phyloP scores from a whole-genome alignment of 2,329 filamentous ascomycete genomes.

The Endocalyx cinctus region DNA sequence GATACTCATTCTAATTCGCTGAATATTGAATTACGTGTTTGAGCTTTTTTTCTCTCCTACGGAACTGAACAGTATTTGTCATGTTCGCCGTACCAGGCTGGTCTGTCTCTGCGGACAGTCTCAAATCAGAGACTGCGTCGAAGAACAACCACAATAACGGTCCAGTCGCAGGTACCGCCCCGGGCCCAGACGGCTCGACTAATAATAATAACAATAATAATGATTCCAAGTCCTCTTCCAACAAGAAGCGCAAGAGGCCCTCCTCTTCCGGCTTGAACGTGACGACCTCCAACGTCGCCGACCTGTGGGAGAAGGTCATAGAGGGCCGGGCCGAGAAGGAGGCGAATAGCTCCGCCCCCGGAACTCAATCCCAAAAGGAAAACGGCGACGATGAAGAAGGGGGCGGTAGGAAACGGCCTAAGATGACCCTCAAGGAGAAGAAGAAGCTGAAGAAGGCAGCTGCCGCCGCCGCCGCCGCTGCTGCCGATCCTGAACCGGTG shows the following conservation, averaged over 20 bases:
- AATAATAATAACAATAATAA: too few species aligned
- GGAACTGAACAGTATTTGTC: too few species aligned
- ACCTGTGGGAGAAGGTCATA: constrained; percentile 75
- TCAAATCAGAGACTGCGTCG: constrained; percentile 61
- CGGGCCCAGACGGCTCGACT: background rate
- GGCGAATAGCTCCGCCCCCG: constrained; percentile 14
- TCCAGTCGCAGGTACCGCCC: too few species aligned
- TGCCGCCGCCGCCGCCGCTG: background rate
- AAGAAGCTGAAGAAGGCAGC: constrained; percentile 21
- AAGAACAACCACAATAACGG: constrained; percentile 28
- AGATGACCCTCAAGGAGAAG: constrained; percentile 22
- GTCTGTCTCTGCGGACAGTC: constrained; percentile 68
- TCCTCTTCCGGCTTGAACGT: constrained; percentile 42
- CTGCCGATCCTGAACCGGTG: too few species aligned
- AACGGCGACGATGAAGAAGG: constrained; percentile 12
- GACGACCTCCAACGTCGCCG: constrained; percentile 66
- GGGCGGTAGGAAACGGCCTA: constrained; percentile 21
- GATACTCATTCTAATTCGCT: too few species aligned
- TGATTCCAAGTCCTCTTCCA: constrained; percentile 13
- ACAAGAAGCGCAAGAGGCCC: constrained; percentile 55
- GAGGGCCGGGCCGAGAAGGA: constrained; percentile 53
- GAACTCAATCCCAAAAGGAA: too few species aligned
- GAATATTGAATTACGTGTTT: too few species aligned
- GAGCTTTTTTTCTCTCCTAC: too few species aligned
- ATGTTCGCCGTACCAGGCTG: constrained; percentile 97